Conservation (phyloP, 768 basidiomycete species). For the Russula lepida region DNA sequence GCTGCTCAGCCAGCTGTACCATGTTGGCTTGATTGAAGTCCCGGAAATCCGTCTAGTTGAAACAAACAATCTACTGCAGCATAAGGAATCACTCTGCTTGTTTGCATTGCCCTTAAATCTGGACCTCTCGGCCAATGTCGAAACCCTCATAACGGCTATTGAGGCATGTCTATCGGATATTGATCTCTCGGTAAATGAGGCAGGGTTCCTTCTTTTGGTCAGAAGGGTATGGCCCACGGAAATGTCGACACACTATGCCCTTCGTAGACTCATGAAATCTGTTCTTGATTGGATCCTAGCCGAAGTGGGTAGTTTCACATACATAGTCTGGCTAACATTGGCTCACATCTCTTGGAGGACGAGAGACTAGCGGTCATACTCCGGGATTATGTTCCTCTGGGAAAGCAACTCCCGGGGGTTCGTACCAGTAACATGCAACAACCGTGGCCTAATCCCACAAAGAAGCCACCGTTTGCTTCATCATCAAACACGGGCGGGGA, state of each 20-base stretch:
- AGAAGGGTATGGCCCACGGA: constrained; percentile 69
- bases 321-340: not conserved
- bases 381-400: constrained; percentile 55
- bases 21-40: constrained; percentile 52
- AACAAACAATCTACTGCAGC: constrained; percentile 30
- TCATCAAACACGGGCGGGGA: constrained; percentile 57
- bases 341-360: constrained; percentile 38
- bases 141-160: constrained; percentile 59
- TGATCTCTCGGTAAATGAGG: constrained; percentile 67
- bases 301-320: constrained; percentile 40
- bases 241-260: constrained; percentile 61
- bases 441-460: constrained; percentile 46
- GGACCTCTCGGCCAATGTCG: constrained; percentile 65
- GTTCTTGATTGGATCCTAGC: constrained; percentile 64
- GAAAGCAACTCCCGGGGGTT: constrained; percentile 55
- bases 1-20: constrained; percentile 51
- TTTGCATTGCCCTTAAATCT: constrained; percentile 67
- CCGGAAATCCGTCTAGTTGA: constrained; percentile 32
- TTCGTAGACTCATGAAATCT: constrained; percentile 48
- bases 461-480: constrained; percentile 30
- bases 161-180: constrained; percentile 64
- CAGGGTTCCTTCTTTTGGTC: constrained; percentile 59
- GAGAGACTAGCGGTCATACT: constrained; percentile 57
- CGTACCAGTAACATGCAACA: constrained; percentile 35
- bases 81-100: constrained; percentile 36